Percentiles rank a stretch among this genome's conserved stretches.
phyloP scores from a whole-genome alignment of 1,284 basidiomycete genomes.

The Takashimella tepidaria region DNA sequence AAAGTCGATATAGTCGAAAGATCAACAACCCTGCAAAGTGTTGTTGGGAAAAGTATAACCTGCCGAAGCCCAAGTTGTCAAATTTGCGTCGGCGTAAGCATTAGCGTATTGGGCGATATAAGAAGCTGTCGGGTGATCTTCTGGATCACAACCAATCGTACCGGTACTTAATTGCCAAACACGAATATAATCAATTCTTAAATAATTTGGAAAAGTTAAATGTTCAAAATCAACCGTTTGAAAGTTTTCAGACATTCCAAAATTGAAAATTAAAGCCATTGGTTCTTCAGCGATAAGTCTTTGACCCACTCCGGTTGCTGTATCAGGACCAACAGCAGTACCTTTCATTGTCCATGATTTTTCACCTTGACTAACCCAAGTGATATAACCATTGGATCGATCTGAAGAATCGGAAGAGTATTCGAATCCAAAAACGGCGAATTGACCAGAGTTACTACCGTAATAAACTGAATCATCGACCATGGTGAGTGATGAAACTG shows the following conservation, averaged over 20 bases:
- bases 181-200: constrained; percentile 50
- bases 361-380: constrained; percentile 59
- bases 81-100: constrained; percentile 44
- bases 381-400: constrained; percentile 57
- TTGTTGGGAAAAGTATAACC: constrained; percentile 45
- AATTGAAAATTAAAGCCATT: constrained; percentile 51
- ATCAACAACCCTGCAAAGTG: constrained; percentile 5
- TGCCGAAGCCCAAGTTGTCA: constrained; percentile 40
- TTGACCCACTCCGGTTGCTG: constrained; percentile 54
- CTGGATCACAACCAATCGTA: constrained; percentile 43
- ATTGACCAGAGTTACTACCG: constrained; percentile 19
- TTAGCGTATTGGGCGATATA: constrained; percentile 39
- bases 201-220: constrained; percentile 49
- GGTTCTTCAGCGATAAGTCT: constrained; percentile 74
- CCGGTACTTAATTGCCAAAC: constrained; percentile 47
- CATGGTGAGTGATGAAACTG: constrained; percentile 55
- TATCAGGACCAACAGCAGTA: constrained; percentile 56
- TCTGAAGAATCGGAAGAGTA: constrained; percentile 59
- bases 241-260: constrained; percentile 48
- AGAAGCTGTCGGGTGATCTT: constrained; percentile 43
- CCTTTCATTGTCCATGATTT: constrained; percentile 56
- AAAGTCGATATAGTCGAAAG: too few species aligned
- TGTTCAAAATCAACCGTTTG: constrained; percentile 45
- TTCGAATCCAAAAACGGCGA: constrained; percentile 60
- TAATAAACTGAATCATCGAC: constrained; percentile 53